Percentiles rank a stretch among this genome's conserved stretches.
These are phyloP conservation scores for Botryotinia convoluta DNA, from an alignment of 2,329 filamentous ascomycete species.

Conservation along the genomic window DNA sequence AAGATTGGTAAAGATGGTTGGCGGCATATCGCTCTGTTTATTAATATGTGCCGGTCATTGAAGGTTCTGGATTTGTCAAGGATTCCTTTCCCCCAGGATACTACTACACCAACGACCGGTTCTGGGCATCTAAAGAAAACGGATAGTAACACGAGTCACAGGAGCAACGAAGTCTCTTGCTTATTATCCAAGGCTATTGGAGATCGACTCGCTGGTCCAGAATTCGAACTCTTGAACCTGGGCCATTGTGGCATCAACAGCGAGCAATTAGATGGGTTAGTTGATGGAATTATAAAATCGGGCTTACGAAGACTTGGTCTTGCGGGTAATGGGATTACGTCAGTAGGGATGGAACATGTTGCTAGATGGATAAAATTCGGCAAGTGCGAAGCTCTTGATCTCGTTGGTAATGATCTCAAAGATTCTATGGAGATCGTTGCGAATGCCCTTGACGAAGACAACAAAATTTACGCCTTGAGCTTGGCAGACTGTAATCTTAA, in stretches of 20 bases:
- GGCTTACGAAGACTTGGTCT: slow-evolving; percentile 77
- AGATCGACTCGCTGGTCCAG: slow-evolving; percentile 71
- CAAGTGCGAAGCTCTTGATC: slow-evolving; percentile 81
- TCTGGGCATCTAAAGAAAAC: slow-evolving; percentile 27
- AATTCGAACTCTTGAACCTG: slow-evolving; percentile 79
- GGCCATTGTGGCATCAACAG: slow-evolving; percentile 73
- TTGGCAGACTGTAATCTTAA: slow-evolving; percentile 81
- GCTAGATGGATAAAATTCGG: slow-evolving; percentile 72
- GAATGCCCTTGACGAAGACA: slow-evolving; percentile 50
- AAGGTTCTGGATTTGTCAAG: slow-evolving; percentile 84
- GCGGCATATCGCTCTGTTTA: slow-evolving; percentile 85
- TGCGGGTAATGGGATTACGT: slow-evolving; percentile 75
- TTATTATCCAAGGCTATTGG: slow-evolving; percentile 73
- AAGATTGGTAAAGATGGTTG: slow-evolving; percentile 85
- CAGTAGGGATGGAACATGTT: slow-evolving; percentile 72
- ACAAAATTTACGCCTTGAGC: slow-evolving; percentile 75
- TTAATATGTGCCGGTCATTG: slow-evolving; percentile 84
- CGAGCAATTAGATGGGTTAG: slow-evolving; percentile 68
- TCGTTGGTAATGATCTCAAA: slow-evolving; percentile 76
- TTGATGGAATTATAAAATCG: slow-evolving; percentile 79
- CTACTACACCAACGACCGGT: slow-evolving; percentile 23
- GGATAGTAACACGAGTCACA: slow-evolving; percentile 22
- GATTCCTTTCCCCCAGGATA: slow-evolving; percentile 66
- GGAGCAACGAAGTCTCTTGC: slow-evolving; percentile 48
- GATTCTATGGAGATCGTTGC: slow-evolving; percentile 55